A percentile compares a stretch with the other conserved stretches of the same genome.
Evolutionary conservation across 2,329 filamentous ascomycete species (phyloP).

Genomic region (Paecilomyces dactylethromorphus): DNA sequence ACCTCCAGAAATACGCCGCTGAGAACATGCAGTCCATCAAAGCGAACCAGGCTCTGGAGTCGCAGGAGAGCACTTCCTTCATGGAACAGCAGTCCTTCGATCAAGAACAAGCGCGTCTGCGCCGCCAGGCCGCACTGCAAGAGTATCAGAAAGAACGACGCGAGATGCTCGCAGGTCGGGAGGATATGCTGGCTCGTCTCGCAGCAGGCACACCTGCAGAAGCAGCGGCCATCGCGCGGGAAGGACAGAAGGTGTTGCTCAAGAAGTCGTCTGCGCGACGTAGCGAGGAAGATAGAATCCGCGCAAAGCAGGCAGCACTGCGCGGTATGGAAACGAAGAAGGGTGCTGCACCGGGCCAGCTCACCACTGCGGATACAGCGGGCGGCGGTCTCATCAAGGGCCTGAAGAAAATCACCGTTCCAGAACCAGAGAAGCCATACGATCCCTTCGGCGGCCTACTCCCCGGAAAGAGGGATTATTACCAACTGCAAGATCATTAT

Average conservation of each 20-base stretch:
- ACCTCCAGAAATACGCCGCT: constrained; percentile 64
- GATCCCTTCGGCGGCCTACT: constrained; percentile 76
- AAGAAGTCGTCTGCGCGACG: constrained; percentile 64
- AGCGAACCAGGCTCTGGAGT: constrained; percentile 43
- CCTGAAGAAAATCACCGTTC: constrained; percentile 59
- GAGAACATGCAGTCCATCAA: constrained; percentile 58
- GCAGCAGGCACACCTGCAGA: constrained; percentile 55
- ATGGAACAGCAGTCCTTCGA: constrained; percentile 50
- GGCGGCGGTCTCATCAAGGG: constrained; percentile 62
- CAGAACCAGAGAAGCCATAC: constrained; percentile 66
- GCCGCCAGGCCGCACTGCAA: constrained; percentile 56
- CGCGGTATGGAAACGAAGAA: constrained; percentile 27
- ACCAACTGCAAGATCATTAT: constrained; percentile 63
- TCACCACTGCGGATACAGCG: constrained; percentile 17
- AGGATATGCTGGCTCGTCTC: constrained; percentile 65
- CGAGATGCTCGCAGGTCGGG: constrained; percentile 56
- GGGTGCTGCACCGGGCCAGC: constrained; percentile 10
- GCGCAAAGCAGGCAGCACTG: constrained; percentile 38
- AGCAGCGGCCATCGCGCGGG: constrained; percentile 49
- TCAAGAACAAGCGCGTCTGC: constrained; percentile 57
- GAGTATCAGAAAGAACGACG: constrained; percentile 66
- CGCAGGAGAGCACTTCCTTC: constrained; percentile 42
- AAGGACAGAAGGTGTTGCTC: constrained; percentile 55
- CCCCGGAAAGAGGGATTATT: constrained; percentile 60
- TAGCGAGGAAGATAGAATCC: constrained; percentile 45